phyloP scores from a whole-genome alignment of 371 early-diverging fungal species.

The Mortierella sp. region DNA sequence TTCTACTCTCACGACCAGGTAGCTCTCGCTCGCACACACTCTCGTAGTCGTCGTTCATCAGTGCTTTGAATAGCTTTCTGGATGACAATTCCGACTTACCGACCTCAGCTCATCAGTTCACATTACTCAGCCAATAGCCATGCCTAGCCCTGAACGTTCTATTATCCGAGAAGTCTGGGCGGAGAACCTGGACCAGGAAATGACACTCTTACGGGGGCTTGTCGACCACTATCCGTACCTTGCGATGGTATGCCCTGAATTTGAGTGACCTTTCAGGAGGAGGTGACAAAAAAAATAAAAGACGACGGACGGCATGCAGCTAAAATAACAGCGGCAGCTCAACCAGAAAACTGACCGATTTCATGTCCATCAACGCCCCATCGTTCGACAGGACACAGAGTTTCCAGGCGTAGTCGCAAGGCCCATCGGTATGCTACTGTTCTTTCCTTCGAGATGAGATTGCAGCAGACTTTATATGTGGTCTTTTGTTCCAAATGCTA shows the following conservation, averaged over 20 bases:
- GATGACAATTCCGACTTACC: not conserved
- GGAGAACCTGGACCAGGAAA: slow-evolving; percentile 96
- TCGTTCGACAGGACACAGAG: slow-evolving; percentile 91
- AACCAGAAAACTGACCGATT: slow-evolving; percentile 5
- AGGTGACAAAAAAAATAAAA: slow-evolving; percentile 7
- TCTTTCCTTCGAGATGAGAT: too few species aligned
- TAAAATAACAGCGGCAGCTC: not conserved
- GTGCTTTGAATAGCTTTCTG: not conserved
- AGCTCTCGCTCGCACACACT: not conserved
- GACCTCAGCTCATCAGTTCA: not conserved
- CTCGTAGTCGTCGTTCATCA: not conserved
- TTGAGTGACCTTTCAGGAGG: not conserved
- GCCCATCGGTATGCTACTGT: slow-evolving; percentile 77
- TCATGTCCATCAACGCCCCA: slow-evolving; percentile 3
- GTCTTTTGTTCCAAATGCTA: not conserved
- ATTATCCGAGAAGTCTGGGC: slow-evolving; percentile 97
- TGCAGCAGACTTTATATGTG: not conserved
- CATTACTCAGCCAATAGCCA: slow-evolving; percentile 3
- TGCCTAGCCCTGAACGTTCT: slow-evolving; percentile 63
- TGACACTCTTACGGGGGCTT: slow-evolving; percentile 90
- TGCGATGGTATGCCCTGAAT: slow-evolving; percentile 87
- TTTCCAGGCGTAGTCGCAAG: slow-evolving; percentile 99
- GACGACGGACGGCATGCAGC: too few species aligned
- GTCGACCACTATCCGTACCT: slow-evolving; percentile 96
- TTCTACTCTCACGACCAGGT: not conserved